Evolutionary conservation across 2,329 filamentous ascomycete species (phyloP), one percentile per base, ranked within the genome.

Genomic region (Phaeosphaeriaceae sp.): DNA sequence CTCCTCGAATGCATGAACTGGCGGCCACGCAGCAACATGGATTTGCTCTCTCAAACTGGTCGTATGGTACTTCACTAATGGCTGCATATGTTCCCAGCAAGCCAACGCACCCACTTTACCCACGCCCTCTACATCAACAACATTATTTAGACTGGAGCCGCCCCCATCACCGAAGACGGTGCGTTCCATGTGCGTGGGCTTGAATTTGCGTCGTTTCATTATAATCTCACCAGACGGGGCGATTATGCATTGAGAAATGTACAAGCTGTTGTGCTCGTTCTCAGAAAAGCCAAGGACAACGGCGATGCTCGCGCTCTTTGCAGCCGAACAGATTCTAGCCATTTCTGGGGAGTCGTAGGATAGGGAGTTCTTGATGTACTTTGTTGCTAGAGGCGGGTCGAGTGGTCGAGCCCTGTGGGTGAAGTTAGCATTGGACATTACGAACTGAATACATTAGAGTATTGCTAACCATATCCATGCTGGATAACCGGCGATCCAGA

Each of bases 361-460:
- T 1, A 81, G 60, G 0, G 74, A 78, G 56, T 78, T 79, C 17
- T 75, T 66, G 30, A 79, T 75, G 61, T 80, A 81, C 28, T 70
- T 62, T 0, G 66, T 66, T 4, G 64, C 60, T 11, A 76, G 54
- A 6, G 67, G 64, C n/a, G 71, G 69, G 41, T 81, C 74, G 16
- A 80, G 60, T 4, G 76, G 72, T 2, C 72, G 70, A 1, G 68
- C 66, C 64, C 76, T 78, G 4, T 17, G 28, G 21, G 20, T 35
- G 16, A 41, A 42, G 36, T 32, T 13, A 23, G 40, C 42, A 42
- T 43, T 17, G 23, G 23, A 26, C 23, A 18, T 28, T 23, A 1
- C 13, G 21, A 21, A 16, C 9, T 16, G 4, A 13, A 33, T 16
- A 16, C 15, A 5, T 18, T 23, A 13, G 15, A 16, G 20, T 6